A percentile compares a stretch with the other conserved stretches of the same genome.
phyloP scores from a whole-genome alignment of 192 early-diverging fungal genomes.

The Backusella tarrabulga region DNA sequence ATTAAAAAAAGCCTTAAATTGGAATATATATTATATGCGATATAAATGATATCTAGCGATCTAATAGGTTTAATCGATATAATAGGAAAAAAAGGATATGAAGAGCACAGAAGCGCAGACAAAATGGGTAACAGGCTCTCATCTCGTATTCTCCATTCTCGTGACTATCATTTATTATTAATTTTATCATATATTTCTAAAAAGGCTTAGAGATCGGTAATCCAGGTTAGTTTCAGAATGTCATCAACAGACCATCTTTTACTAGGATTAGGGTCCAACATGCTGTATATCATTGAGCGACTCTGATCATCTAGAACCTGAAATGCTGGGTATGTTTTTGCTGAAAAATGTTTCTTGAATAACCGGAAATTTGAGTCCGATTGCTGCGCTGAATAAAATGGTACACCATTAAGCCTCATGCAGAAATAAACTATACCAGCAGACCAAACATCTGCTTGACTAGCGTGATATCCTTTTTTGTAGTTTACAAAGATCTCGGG shows the following conservation, averaged over 20 bases:
- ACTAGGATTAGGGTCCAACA: slow-evolving; percentile 40
- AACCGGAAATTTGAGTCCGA: slow-evolving; percentile 59
- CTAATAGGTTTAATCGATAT: background rate
- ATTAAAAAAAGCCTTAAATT: background rate
- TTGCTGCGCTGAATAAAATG: slow-evolving; percentile 60
- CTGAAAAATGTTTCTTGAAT: background rate
- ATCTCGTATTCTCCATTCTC: background rate
- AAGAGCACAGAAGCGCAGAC: background rate
- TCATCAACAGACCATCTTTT: slow-evolving; percentile 39
- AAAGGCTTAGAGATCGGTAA: background rate
- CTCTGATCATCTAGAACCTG: background rate
- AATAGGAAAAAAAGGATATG: background rate
- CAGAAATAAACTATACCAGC: slow-evolving; percentile 90
- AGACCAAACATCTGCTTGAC: slow-evolving; percentile 90
- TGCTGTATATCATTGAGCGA: slow-evolving; percentile 19
- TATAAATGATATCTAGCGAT: background rate
- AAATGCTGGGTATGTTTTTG: slow-evolving; percentile 6
- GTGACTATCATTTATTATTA: background rate
- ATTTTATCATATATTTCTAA: background rate
- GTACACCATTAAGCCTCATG: slow-evolving; percentile 69
- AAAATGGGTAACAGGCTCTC: background rate
- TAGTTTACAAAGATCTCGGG: slow-evolving; percentile 70
- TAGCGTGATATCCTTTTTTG: slow-evolving; percentile 81
- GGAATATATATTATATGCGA: background rate
- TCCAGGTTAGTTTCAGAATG: slow-evolving; percentile 35